Conservation (phyloP, 306 rosid genomes). For the Cicer arietinum region DNA sequence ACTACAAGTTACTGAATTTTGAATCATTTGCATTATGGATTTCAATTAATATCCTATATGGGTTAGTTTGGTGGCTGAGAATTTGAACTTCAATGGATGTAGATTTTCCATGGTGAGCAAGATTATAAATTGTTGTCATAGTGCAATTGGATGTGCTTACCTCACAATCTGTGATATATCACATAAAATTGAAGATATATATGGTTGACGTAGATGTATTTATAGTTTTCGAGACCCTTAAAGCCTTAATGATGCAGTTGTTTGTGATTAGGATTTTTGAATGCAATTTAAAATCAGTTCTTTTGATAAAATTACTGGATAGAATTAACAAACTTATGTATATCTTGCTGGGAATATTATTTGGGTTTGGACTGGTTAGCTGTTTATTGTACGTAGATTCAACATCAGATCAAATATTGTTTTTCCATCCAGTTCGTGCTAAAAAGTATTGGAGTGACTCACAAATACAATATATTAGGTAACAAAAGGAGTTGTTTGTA, state of each 20-base stretch:
- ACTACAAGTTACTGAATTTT: neutral
- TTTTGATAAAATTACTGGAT: constrained; percentile 1
- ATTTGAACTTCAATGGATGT: neutral
- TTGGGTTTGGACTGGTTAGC: neutral
- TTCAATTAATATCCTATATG: too few relatives aligned
- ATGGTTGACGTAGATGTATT: neutral
- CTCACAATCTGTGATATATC: neutral
- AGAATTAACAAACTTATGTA: constrained; percentile 1
- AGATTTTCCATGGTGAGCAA: neutral
- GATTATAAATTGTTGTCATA: neutral
- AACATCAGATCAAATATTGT: neutral
- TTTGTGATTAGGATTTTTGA: neutral
- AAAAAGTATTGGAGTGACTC: neutral
- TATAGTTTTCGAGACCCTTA: neutral
- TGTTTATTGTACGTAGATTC: constrained; percentile 7
- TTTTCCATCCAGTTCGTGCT: neutral
- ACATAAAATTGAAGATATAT: too few relatives aligned
- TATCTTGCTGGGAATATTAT: neutral
- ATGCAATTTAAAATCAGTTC: neutral
- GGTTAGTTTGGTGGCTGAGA: neutral
- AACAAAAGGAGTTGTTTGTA: neutral
- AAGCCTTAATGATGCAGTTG: neutral
- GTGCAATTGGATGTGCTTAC: neutral
- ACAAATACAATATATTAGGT: neutral
- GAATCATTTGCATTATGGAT: neutral